Base-by-base conservation (phyloP, 345 rosid species). In the Populus pruinosa region DNA sequence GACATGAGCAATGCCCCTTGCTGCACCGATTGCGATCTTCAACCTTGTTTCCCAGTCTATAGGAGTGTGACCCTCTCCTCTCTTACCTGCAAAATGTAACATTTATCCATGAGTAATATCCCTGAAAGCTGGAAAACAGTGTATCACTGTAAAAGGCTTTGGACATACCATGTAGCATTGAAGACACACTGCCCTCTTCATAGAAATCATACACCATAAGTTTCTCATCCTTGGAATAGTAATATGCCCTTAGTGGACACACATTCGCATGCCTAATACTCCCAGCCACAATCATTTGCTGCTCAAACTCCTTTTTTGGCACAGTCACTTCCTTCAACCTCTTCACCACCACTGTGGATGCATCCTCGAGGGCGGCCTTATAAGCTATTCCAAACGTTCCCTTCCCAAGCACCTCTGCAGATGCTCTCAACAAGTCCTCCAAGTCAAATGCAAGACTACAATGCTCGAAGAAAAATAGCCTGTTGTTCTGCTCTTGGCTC, bases 321-420 rank as follows among this genome's bases (percentile, higher is more conserved):
- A 71, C 85, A 0, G 73, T 5, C 6, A 75, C 76, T 33, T 78
- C 85, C 77, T 78, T 82, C 82, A 82, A 74, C 56, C 85, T 78
- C 79, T 82, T 82, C 63, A 82, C 85, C 25, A 44, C 85, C 36
- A 82, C 70, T 0, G 85, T 82, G 73, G 64, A 74, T 71, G 80
- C 63, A 35, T 82, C 85, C 73, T 82, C 85, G 35, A 82, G 76
- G 1, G 85, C 85, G 16, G 85, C 85, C 82, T 75, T 82, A 23
- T 82, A 82, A 53, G 85, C 79, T 18, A 77, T 71, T 9, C 85
- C 85, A 29, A 74, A 78, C 10, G 76, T 78, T 66, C 85, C 85
- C 76, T 78, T 82, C 18, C 85, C 85, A 17, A 82, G 82, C 12
- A 82, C 81, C 74, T 78, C 85, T 10, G 85, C 85, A 29, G 85